Conservation (phyloP, 306 rosid species). For the Vigna radiata region DNA sequence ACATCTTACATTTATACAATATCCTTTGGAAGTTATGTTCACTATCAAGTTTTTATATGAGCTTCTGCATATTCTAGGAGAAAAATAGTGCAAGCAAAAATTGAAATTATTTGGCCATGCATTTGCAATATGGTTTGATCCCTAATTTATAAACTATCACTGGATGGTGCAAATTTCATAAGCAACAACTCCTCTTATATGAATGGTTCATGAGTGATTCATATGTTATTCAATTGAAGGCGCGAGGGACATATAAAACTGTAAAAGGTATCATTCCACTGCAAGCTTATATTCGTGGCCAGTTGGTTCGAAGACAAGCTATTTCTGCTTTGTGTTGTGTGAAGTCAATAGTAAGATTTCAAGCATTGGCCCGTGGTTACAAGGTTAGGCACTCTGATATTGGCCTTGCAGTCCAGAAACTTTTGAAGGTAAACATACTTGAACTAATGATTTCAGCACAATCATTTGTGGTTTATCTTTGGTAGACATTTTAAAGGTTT, state of each 20-base stretch:
- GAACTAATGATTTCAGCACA: not conserved
- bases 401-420: slow-evolving; percentile 45
- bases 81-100: too few relatives aligned
- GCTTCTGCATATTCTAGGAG: too few relatives aligned
- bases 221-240: slow-evolving; percentile 38
- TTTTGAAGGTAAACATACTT: slow-evolving; percentile 51
- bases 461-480: slow-evolving; percentile 15
- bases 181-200: slow-evolving; percentile 1
- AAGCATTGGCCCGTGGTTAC: slow-evolving; percentile 51
- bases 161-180: not conserved
- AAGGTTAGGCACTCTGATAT: slow-evolving; percentile 47
- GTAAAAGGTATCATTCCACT: slow-evolving; percentile 50
- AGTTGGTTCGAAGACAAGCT: slow-evolving; percentile 58
- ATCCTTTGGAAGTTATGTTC: not conserved
- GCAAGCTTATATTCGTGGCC: slow-evolving; percentile 56
- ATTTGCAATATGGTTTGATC: not conserved
- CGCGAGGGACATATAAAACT: slow-evolving; percentile 37
- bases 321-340: slow-evolving; percentile 51
- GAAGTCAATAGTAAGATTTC: slow-evolving; percentile 50
- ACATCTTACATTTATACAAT: slow-evolving; percentile 9
- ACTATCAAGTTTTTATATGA: not conserved
- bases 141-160: not conserved
- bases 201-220: slow-evolving; percentile 14
- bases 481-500: not conserved
- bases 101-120: not conserved